Evolutionary conservation across 306 rosid species (phyloP).

Genomic region (Ammopiptanthus mongolicus): DNA sequence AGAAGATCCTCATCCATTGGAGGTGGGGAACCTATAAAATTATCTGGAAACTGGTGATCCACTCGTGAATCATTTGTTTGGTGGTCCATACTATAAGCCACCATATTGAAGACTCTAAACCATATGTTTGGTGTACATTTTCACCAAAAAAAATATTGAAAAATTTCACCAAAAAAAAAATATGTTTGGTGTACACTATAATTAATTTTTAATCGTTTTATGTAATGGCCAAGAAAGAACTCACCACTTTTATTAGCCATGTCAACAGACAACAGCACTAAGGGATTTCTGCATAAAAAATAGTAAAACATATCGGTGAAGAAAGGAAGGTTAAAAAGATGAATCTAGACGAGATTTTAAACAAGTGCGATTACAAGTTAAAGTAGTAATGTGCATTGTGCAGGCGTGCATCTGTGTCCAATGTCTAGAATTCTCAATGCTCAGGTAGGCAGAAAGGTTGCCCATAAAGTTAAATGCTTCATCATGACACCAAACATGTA

Average conservation of each 20-base stretch:
- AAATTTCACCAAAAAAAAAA: too few relatives aligned
- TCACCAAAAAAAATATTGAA: too few relatives aligned
- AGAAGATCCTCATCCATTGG: too few relatives aligned
- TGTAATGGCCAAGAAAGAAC: background rate
- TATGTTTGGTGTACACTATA: too few relatives aligned
- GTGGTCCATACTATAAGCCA: too few relatives aligned
- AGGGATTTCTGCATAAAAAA: background rate
- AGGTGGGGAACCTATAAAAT: too few relatives aligned
- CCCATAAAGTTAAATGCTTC: background rate
- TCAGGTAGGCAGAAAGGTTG: background rate
- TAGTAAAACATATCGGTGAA: background rate
- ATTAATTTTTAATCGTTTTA: too few relatives aligned
- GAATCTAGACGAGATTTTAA: conserved; percentile 10
- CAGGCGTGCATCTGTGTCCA: background rate
- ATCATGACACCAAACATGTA: background rate
- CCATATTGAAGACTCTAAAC: too few relatives aligned
- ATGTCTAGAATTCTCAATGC: background rate
- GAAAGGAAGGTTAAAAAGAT: background rate
- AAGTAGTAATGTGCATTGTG: background rate
- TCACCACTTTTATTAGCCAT: background rate
- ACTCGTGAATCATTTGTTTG: too few relatives aligned
- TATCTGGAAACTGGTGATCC: too few relatives aligned
- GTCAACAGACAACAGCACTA: background rate
- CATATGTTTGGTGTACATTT: too few relatives aligned
- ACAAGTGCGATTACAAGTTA: background rate